Evolutionary conservation across 805 yeast genomes (phyloP).

Genomic region (Kregervanrija fluxuum): DNA sequence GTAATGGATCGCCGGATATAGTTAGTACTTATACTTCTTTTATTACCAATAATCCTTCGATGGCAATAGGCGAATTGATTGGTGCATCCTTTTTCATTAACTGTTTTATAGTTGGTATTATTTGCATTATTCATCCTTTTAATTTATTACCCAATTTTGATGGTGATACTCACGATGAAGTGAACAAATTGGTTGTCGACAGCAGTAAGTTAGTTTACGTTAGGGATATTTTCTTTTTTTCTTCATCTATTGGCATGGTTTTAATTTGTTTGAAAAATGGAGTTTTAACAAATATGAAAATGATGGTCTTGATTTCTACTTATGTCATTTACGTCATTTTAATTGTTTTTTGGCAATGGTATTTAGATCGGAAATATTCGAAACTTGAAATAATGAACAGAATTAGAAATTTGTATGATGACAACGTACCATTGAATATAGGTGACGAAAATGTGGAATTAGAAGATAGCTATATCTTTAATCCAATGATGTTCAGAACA

Average conservation of each 20-base stretch:
- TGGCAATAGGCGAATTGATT: conserved; percentile 85
- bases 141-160: conserved; percentile 28
- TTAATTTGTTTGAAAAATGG: conserved; percentile 45
- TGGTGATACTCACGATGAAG: conserved; percentile 4
- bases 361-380: conserved; percentile 10
- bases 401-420: conserved; percentile 25
- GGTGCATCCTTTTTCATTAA: conserved; percentile 85
- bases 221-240: conserved; percentile 59
- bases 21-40: conserved; percentile 80
- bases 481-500: conserved; percentile 22
- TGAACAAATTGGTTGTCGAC: conserved; percentile 15
- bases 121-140: conserved; percentile 64
- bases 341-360: conserved; percentile 37
- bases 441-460: conserved; percentile 19
- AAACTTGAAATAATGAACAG: conserved; percentile 15
- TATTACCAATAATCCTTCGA: conserved; percentile 53
- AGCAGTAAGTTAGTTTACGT: conserved; percentile 39
- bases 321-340: conserved; percentile 58
- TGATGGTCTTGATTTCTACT: conserved; percentile 44
- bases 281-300: conserved; percentile 43
- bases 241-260: conserved; percentile 41
- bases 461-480: conserved; percentile 24
- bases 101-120: conserved; percentile 72
- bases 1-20: conserved; percentile 90
- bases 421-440: conserved; percentile 14